Evolutionary conservation across 2,329 filamentous ascomycete species (phyloP).

Genomic region (Hortaea werneckii): DNA sequence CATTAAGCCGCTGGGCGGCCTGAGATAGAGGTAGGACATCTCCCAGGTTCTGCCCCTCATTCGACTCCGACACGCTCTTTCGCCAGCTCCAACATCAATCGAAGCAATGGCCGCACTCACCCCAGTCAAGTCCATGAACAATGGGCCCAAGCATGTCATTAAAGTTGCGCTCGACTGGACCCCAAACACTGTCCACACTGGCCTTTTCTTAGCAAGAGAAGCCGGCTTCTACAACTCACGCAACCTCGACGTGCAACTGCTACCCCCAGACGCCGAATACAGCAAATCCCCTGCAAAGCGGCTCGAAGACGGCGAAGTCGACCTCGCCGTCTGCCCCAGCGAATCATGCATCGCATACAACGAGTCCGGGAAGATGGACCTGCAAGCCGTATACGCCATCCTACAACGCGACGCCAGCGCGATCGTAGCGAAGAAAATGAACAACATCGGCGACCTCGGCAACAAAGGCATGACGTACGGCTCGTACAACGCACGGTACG

Average conservation of each 20-base stretch:
- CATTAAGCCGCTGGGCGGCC: too few species aligned
- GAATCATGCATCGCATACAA: constrained; percentile 25
- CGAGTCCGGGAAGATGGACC: constrained; percentile 17
- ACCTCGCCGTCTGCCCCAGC: constrained; percentile 23
- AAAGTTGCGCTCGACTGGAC: constrained; percentile 26
- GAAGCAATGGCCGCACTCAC: neutral
- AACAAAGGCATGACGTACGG: constrained; percentile 20
- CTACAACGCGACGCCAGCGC: constrained; percentile 23
- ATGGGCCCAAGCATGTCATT: constrained; percentile 4
- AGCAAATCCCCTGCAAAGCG: constrained; percentile 21
- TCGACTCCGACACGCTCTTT: too few species aligned
- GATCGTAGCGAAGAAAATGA: constrained; percentile 18
- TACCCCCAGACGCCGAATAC: constrained; percentile 19
- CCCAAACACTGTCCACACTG: constrained; percentile 25
- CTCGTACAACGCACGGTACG: constrained; percentile 24
- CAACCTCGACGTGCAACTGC: constrained; percentile 18
- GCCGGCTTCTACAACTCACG: constrained; percentile 14
- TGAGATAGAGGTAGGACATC: too few species aligned
- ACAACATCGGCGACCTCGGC: constrained; percentile 15
- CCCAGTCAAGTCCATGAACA: neutral
- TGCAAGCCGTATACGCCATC: constrained; percentile 26
- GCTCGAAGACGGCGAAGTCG: constrained; percentile 18
- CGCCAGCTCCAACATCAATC: too few species aligned
- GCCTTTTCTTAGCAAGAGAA: constrained; percentile 18
- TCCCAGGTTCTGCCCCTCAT: too few species aligned